Percentiles rank a stretch among this genome's conserved stretches.
Conservation (phyloP, 2,329 filamentous ascomycete genomes). For the Neurospora sp. region DNA sequence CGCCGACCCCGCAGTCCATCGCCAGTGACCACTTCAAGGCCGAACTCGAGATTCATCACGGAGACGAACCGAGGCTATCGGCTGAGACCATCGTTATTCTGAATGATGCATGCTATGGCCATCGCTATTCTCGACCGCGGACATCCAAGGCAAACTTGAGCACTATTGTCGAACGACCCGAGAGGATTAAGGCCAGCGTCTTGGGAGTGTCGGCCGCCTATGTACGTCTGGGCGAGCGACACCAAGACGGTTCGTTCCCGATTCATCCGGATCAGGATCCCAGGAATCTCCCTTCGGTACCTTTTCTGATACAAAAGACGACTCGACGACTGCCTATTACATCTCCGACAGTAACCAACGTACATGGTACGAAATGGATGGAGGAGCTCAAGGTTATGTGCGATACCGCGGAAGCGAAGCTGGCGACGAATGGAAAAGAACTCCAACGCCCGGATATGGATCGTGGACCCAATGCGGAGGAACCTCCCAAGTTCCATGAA, state of each 20-base stretch:
- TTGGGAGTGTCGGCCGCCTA: slow-evolving; percentile 81
- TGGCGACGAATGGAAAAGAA: slow-evolving; percentile 71
- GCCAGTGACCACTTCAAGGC: slow-evolving; percentile 60
- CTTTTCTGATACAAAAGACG: slow-evolving; percentile 81
- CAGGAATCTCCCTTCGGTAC: slow-evolving; percentile 46
- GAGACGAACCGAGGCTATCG: slow-evolving; percentile 27
- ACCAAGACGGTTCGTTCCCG: slow-evolving; percentile 60
- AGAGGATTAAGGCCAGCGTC: slow-evolving; percentile 76
- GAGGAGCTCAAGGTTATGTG: slow-evolving; percentile 82
- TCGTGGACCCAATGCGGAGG: slow-evolving; percentile 32
- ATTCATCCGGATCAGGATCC: slow-evolving; percentile 54
- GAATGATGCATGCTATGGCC: slow-evolving; percentile 91
- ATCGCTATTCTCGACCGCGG: slow-evolving; percentile 77
- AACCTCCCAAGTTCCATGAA: slow-evolving; percentile 60
- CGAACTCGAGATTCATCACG: slow-evolving; percentile 57
- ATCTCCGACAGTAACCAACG: slow-evolving; percentile 73
- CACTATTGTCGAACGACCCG: slow-evolving; percentile 87
- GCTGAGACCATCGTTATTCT: slow-evolving; percentile 71
- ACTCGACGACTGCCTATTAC: slow-evolving; percentile 59
- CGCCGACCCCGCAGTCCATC: slow-evolving; percentile 43
- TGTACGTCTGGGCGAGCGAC: slow-evolving; percentile 74
- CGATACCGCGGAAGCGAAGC: slow-evolving; percentile 63
- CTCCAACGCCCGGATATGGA: slow-evolving; percentile 59
- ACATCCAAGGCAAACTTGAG: slow-evolving; percentile 61
- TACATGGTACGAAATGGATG: slow-evolving; percentile 92